Conservation (phyloP, 148 eudicot species). For the Rhododendron ovatum region DNA sequence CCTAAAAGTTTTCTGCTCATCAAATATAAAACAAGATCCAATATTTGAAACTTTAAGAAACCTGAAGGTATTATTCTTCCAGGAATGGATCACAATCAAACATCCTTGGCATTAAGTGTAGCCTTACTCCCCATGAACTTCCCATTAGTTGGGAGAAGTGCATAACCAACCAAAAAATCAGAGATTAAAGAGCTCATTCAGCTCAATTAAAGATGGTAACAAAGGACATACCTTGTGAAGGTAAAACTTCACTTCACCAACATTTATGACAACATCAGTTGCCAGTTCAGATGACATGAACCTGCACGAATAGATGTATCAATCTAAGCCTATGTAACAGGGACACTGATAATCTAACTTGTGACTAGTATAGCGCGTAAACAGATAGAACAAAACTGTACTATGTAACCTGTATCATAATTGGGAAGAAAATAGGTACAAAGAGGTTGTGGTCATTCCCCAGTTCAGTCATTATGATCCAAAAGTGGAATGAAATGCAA, state of each 20-base stretch:
- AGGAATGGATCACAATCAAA: background rate
- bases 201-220: background rate
- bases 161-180: background rate
- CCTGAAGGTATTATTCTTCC: background rate
- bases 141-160: background rate
- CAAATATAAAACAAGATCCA: background rate
- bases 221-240: slow-evolving; percentile 62
- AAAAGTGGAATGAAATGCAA: background rate
- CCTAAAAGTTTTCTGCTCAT: background rate
- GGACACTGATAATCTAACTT: background rate
- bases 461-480: background rate
- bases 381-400: background rate
- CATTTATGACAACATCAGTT: slow-evolving; percentile 51
- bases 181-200: background rate
- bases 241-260: slow-evolving; percentile 53
- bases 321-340: background rate
- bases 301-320: slow-evolving; percentile 35
- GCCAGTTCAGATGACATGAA: slow-evolving; percentile 64
- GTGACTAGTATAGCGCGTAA: background rate
- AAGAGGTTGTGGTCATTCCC: background rate
- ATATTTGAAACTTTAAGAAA: background rate
- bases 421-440: background rate
- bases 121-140: background rate
- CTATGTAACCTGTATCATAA: background rate
- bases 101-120: background rate